Percentiles rank a stretch among this genome's conserved stretches.
Evolutionary conservation across 768 basidiomycete genomes (phyloP).

Genomic region (Naganishia antarctica): DNA sequence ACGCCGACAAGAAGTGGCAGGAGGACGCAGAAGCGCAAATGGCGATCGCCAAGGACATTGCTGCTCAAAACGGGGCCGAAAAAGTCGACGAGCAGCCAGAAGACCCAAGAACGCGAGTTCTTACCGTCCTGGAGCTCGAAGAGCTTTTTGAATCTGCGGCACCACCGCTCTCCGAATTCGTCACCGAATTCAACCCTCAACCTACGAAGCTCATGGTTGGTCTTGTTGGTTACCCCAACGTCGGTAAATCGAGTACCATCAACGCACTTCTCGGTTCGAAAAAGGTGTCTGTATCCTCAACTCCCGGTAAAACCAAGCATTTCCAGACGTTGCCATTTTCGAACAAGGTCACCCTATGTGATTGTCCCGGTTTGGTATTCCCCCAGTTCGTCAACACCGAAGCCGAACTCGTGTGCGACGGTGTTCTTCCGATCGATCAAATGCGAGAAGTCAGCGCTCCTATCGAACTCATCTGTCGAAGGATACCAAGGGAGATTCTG

Average conservation of each 20-base stretch:
- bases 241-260: constrained; percentile 98
- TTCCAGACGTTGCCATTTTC: constrained; percentile 98
- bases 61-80: neutral
- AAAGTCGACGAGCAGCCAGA: constrained; percentile 31
- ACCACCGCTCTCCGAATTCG: constrained; percentile 43
- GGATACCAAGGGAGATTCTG: constrained; percentile 76
- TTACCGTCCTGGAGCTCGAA: constrained; percentile 83
- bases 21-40: constrained; percentile 17
- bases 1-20: constrained; percentile 5
- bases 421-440: constrained; percentile 95
- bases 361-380: constrained; percentile 97
- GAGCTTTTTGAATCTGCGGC: constrained; percentile 59
- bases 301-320: constrained; percentile 98
- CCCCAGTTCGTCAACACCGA: constrained; percentile 97
- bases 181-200: constrained; percentile 37
- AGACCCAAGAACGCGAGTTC: constrained; percentile 60
- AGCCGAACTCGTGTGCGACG: constrained; percentile 92
- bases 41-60: constrained; percentile 13
- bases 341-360: constrained; percentile 77
- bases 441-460: constrained; percentile 90
- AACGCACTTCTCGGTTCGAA: constrained; percentile 95
- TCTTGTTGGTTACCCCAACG: constrained; percentile 96
- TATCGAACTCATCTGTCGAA: constrained; percentile 65
- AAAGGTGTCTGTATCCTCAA: constrained; percentile 97
- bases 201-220: constrained; percentile 46